Conservation (phyloP, 2,329 filamentous ascomycete species). For the Diaporthe destruens region DNA sequence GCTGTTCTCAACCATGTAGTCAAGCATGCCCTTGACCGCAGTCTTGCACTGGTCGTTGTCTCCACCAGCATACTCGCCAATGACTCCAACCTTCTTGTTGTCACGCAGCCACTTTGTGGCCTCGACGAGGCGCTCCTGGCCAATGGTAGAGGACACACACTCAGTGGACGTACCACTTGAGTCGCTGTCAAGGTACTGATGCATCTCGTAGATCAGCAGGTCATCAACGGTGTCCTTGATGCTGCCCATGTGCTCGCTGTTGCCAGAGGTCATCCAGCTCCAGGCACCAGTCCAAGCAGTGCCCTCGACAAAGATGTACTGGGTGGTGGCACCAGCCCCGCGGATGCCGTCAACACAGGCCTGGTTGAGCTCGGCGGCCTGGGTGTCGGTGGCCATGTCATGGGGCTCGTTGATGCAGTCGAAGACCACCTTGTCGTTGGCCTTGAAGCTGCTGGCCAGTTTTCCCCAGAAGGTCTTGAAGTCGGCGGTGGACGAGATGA, state of each 20-base stretch:
- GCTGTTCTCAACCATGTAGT: conserved; percentile 65
- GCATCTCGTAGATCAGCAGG: conserved; percentile 67
- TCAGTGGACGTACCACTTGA: conserved; percentile 61
- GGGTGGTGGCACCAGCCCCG: conserved; percentile 66
- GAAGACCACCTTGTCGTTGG: conserved; percentile 70
- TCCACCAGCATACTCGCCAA: conserved; percentile 71
- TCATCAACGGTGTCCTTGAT: conserved; percentile 64
- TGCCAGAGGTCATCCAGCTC: conserved; percentile 58
- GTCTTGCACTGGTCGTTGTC: conserved; percentile 63
- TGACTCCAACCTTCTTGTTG: conserved; percentile 66
- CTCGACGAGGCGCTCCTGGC: conserved; percentile 59
- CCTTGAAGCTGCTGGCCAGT: conserved; percentile 64
- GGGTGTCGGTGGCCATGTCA: conserved; percentile 67
- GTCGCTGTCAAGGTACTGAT: conserved; percentile 70
- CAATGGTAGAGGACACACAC: conserved; percentile 64
- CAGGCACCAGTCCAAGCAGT: conserved; percentile 67
- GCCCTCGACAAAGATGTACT: conserved; percentile 69
- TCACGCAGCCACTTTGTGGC: conserved; percentile 68
- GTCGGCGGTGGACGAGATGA: conserved; percentile 65
- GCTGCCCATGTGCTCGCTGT: conserved; percentile 54
- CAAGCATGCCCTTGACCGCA: conserved; percentile 65
- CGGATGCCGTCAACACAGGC: conserved; percentile 74
- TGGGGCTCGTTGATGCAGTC: conserved; percentile 78
- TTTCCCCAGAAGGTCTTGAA: conserved; percentile 71
- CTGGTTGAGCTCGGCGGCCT: conserved; percentile 73